A percentile compares a stretch with the other conserved stretches of the same genome.
Evolutionary conservation across 176 grass and related monocot genomes (phyloP).

Genomic region (Carex littledalei): DNA sequence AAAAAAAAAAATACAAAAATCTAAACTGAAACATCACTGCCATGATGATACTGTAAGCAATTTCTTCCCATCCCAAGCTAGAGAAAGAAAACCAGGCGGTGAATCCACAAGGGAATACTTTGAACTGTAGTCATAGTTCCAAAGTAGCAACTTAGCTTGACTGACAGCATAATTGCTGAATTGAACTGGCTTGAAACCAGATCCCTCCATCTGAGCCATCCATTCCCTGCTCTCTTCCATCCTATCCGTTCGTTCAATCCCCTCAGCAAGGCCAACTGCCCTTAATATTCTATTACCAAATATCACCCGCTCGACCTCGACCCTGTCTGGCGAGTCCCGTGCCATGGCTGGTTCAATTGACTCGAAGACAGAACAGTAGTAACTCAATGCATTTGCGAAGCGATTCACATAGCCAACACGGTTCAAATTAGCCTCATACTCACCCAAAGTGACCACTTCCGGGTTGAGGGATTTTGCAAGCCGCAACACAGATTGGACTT

Average conservation of each 20-base stretch:
- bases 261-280: constrained; percentile 49
- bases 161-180: constrained; percentile 89
- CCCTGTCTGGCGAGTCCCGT: constrained; percentile 55
- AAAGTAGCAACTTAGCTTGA: constrained; percentile 87
- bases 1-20: constrained; percentile 2
- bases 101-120: constrained; percentile 67
- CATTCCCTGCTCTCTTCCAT: constrained; percentile 68
- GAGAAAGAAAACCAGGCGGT: constrained; percentile 50
- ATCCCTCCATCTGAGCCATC: constrained; percentile 59
- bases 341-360: constrained; percentile 79
- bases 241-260: constrained; percentile 42
- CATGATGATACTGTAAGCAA: constrained; percentile 90
- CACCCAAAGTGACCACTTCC: constrained; percentile 65
- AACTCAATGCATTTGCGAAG: constrained; percentile 59
- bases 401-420: constrained; percentile 50
- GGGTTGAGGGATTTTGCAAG: constrained; percentile 64
- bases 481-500: constrained; percentile 41
- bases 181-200: constrained; percentile 48
- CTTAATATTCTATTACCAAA: constrained; percentile 63
- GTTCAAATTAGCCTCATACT: constrained; percentile 80
- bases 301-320: constrained; percentile 60
- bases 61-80: constrained; percentile 66
- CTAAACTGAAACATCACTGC: constrained; percentile 42
- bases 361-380: constrained; percentile 74
- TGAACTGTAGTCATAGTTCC: constrained; percentile 83